Base-by-base conservation (phyloP, 257 asterid species). In the Lithospermum erythrorhizon region DNA sequence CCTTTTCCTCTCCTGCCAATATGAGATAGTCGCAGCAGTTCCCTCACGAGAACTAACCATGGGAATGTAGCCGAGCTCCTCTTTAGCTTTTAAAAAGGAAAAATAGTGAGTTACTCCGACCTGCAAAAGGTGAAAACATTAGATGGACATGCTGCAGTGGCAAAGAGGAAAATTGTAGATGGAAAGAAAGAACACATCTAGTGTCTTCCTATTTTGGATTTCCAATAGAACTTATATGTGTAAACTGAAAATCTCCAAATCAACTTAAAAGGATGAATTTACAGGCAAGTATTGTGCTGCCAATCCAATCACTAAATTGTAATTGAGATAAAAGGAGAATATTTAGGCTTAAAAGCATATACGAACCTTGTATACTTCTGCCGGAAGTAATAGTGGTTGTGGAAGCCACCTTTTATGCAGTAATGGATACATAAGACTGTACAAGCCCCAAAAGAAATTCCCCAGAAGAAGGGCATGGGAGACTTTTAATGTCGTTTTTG, bases 41-140 rank as follows among this genome's bases (percentile, higher is more conserved):
- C 97, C 98, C 65, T 84, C 94, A 65, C 72, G 72, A 61, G 85
- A 84, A 59, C 89, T 81, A 53, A 84, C 84, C 78, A 82, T 20
- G 19, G 98, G 98, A 59, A 76, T 72, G 59, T 91, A 91, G 3
- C 95, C 95, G 23, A 91, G 83, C 74, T 88, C 98, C 70, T 84
- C 86, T 82, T 77, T 88, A 16, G 98, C 97, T 81, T 91, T 91
- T 32, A 88, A 63, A 70, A 64, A 82, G 27, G 98, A 91, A 65
- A 91, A 91, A 84, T 82, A 86, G 75, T 86, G 98, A 22, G 97
- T 84, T 57, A 91, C 94, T 1, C 96, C 98, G 19, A 88, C 96
- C 98, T 91, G 80, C 58, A 65, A 73, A 61, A 37, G 22, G 17
- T 35, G 48, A 14, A 53, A 30, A 24, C 9, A 2, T 53, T 53